Evolutionary conservation across 2,329 filamentous ascomycete genomes (phyloP).

Genomic region (Sporothrix mexicana): DNA sequence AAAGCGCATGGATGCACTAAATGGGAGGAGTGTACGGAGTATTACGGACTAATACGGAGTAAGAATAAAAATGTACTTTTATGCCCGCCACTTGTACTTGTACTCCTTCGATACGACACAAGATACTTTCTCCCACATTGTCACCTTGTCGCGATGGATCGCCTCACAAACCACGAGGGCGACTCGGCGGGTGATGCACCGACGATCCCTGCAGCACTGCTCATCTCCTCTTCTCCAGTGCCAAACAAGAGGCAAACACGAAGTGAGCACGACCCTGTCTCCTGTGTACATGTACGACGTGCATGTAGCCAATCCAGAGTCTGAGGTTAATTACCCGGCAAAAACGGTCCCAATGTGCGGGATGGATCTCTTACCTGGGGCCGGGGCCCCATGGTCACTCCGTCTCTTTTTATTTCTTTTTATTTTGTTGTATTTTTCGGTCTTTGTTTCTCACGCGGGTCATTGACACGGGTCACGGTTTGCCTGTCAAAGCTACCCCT

Average conservation of each 20-base stretch:
- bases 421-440: background rate
- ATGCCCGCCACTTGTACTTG: too few relatives aligned
- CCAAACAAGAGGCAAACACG: background rate
- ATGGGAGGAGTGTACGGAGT: too few relatives aligned
- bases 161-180: background rate
- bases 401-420: background rate
- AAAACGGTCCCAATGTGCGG: constrained; percentile 12
- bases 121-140: too few relatives aligned
- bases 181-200: constrained; percentile 26
- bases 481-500: too few relatives aligned
- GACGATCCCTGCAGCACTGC: background rate
- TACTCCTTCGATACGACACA: too few relatives aligned
- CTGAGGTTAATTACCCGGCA: background rate
- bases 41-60: too few relatives aligned
- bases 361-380: background rate
- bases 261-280: background rate
- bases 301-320: too few relatives aligned
- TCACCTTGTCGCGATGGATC: background rate
- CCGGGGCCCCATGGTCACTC: background rate
- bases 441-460: background rate
- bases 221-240: background rate
- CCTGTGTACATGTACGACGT: too few relatives aligned
- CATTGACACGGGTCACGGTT: too few relatives aligned
- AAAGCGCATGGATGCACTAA: too few relatives aligned
- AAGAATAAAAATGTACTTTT: too few relatives aligned